Conservation (phyloP, 2,329 filamentous ascomycete genomes). For the Cadophora gregata region DNA sequence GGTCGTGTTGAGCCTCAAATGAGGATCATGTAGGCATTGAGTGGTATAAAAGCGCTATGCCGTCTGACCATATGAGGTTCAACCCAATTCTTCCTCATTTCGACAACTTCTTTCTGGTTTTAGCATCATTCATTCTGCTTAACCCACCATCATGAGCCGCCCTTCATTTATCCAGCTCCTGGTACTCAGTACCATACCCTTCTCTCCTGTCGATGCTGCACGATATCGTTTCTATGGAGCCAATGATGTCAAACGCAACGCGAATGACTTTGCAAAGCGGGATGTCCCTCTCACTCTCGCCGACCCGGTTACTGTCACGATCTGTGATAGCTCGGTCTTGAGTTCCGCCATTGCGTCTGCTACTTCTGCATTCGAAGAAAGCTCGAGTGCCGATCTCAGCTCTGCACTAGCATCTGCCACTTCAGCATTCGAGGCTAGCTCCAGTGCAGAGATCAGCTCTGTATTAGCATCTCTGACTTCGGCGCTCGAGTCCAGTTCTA, state of each 20-base stretch:
- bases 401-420: background rate
- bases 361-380: slow-evolving; percentile 1
- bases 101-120: slow-evolving; percentile 12
- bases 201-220: slow-evolving; percentile 13
- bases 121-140: slow-evolving; percentile 27
- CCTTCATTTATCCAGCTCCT: slow-evolving; percentile 4
- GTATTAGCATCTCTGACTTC: background rate
- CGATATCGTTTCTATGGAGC: background rate
- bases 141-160: slow-evolving; percentile 13
- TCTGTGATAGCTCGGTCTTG: slow-evolving; percentile 2
- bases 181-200: background rate
- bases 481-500: background rate
- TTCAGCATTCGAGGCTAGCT: slow-evolving; percentile 5
- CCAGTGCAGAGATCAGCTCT: background rate
- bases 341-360: background rate
- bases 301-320: background rate
- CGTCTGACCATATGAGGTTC: background rate
- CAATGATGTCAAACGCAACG: background rate
- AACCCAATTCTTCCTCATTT: background rate
- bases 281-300: background rate
- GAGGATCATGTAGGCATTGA: background rate
- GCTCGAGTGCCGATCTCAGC: background rate
- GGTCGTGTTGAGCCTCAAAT: background rate
- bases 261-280: background rate
- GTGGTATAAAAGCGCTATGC: background rate